Conservation (phyloP, 345 rosid species). For the Pelargonium nanum region DNA sequence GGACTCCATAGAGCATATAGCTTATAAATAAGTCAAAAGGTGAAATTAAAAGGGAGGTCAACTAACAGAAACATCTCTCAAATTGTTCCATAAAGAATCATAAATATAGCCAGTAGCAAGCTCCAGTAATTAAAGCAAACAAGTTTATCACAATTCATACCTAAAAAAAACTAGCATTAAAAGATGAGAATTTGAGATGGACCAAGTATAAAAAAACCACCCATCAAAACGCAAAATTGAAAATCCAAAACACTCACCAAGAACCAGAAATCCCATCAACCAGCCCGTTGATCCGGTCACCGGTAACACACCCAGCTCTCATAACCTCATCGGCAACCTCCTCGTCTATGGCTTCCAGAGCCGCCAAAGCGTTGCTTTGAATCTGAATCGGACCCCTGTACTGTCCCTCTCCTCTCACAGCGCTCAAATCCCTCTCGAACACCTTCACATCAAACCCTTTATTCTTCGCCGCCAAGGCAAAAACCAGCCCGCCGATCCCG, state of each 20-base stretch:
- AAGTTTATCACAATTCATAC: too few relatives aligned
- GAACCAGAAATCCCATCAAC: slow-evolving; percentile 87
- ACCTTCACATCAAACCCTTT: slow-evolving; percentile 81
- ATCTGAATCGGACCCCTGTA: slow-evolving; percentile 94
- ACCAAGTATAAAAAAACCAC: neutral
- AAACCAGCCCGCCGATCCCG: slow-evolving; percentile 82
- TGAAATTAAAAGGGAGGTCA: too few relatives aligned
- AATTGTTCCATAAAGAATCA: too few relatives aligned
- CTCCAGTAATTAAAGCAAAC: too few relatives aligned
- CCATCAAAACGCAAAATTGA: too few relatives aligned
- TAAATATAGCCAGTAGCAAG: too few relatives aligned
- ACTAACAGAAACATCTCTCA: too few relatives aligned
- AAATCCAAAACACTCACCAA: slow-evolving; percentile 44
- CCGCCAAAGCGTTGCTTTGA: slow-evolving; percentile 95
- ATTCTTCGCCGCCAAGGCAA: slow-evolving; percentile 80
- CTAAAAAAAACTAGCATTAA: neutral
- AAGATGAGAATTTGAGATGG: neutral
- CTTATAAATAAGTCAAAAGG: neutral
- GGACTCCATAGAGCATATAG: too few relatives aligned
- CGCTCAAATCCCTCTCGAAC: slow-evolving; percentile 86
- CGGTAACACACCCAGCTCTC: slow-evolving; percentile 83
- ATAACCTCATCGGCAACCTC: slow-evolving; percentile 78
- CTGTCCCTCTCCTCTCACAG: slow-evolving; percentile 91
- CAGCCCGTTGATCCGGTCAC: slow-evolving; percentile 86
- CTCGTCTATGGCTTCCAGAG: slow-evolving; percentile 83